Base-by-base conservation (phyloP, 257 asterid species). In the Schizonepeta tenuifolia region DNA sequence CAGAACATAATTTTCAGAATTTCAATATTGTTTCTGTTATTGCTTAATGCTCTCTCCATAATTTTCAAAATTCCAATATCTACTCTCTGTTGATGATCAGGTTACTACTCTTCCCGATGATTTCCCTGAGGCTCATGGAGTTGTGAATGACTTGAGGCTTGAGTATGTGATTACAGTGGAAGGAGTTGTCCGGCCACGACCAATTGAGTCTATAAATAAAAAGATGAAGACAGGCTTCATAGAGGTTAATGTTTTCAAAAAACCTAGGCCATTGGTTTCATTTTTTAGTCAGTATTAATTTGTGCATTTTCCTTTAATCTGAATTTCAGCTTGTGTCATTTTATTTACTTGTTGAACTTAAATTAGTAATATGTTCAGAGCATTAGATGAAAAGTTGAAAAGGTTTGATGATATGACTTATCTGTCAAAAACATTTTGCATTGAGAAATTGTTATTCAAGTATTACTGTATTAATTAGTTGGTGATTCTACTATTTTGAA, bases 51-150 rank as follows among this genome's bases (percentile, higher is more conserved):
- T 17, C 60, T 31, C 8, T 24, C 24, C 15, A 14, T 24, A 24
- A 24, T 24, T 44, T 12, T 58, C 50, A 24, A 2, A 2, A 24
- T 24, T 57, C 28, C 24, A 11, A 44, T n/a, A 0, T 15, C 13
- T 43, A 51, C 17, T 15, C 53, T 58, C 38, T 2, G 57, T 56
- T 72, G 63, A 43, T 72, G 50, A 69, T 67, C 78, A 94, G 99
- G 88, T 95, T 65, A 84, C 97, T 3, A 95, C 99, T 28, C 93
- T 95, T 69, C 99, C 99, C 5, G 92, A 86, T 73, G 91, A 92
- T 55, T 95, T 95, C 75, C 97, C 99, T 2, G 92, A 90, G 78
- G 96, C 98, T 70, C 97, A 95, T 88, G 83, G 87, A 6, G 75
- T 77, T 61, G 91, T 92, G 81, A 92, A 80, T 79, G 92, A 82